Conservation (phyloP, 78 protist genomes). For the Creolimax fragrantissima region DNA sequence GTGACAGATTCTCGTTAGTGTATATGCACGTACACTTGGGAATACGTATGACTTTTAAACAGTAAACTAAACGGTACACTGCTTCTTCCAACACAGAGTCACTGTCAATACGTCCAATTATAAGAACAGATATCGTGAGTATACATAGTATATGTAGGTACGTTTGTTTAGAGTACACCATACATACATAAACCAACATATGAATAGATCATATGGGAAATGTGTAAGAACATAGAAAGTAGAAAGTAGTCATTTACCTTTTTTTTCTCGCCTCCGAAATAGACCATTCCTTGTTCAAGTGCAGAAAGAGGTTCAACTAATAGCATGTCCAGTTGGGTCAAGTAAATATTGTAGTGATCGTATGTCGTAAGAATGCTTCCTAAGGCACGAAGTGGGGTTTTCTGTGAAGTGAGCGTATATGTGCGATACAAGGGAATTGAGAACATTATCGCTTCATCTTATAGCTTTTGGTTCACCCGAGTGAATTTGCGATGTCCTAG, state of each 20-base stretch:
- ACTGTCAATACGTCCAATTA: neutral
- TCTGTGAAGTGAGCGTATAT: neutral
- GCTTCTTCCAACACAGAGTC: too few relatives aligned
- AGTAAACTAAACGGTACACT: too few relatives aligned
- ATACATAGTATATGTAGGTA: neutral
- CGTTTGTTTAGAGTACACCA: neutral
- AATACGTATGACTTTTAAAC: too few relatives aligned
- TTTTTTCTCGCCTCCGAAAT: neutral
- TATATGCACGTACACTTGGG: too few relatives aligned
- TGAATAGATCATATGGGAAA: too few relatives aligned
- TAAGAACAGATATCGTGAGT: neutral
- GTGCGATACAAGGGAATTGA: neutral
- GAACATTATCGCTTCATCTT: too few relatives aligned
- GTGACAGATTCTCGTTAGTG: too few relatives aligned
- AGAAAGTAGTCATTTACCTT: too few relatives aligned
- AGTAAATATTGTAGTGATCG: neutral
- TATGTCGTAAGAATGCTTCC: neutral
- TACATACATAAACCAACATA: neutral
- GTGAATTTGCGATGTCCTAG: too few relatives aligned
- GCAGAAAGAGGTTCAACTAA: neutral
- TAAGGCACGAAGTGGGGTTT: neutral
- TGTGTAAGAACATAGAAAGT: too few relatives aligned
- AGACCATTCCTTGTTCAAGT: neutral
- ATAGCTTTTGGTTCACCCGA: too few relatives aligned
- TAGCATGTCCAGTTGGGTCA: neutral